Evolutionary conservation across 163 green algal species (phyloP).

Genomic region (Chlorella variabilis): DNA sequence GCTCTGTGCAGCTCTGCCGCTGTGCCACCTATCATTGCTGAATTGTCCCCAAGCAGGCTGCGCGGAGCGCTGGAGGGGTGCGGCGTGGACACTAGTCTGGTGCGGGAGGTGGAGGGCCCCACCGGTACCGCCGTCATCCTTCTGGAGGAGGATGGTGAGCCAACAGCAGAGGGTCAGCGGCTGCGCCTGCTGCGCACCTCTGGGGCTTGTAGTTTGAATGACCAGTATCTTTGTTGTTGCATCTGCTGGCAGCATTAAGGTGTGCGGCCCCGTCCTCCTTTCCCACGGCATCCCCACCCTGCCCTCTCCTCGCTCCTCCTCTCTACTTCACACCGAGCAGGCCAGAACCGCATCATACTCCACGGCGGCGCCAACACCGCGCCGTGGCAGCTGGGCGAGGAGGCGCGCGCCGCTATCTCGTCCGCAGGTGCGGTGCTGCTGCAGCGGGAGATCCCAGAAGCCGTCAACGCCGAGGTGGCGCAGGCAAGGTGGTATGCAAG

Average conservation of each 20-base stretch:
- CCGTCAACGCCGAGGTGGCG: slow-evolving; percentile 79
- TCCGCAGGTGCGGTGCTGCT: slow-evolving; percentile 83
- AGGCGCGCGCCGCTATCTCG: slow-evolving; percentile 59
- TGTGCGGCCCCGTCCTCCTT: no score
- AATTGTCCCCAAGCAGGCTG: slow-evolving; percentile 49
- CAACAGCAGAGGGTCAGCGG: neutral
- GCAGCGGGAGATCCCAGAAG: slow-evolving; percentile 91
- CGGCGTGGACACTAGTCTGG: slow-evolving; percentile 67
- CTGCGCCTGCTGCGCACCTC: no score
- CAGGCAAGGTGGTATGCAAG: no score
- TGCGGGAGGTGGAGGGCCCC: slow-evolving; percentile 67
- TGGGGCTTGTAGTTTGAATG: no score
- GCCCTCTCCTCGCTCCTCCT: neutral
- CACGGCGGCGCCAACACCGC: slow-evolving; percentile 78
- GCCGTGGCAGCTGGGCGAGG: slow-evolving; percentile 68
- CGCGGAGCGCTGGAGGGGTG: slow-evolving; percentile 53
- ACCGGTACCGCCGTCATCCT: slow-evolving; percentile 90
- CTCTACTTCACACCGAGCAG: slow-evolving; percentile 40
- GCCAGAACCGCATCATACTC: slow-evolving; percentile 96
- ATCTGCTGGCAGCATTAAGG: no score
- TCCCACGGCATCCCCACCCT: no score
- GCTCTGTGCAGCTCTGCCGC: neutral
- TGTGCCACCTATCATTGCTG: neutral
- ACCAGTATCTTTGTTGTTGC: no score
- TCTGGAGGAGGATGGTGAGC: slow-evolving; percentile 66